phyloP scores from a whole-genome alignment of 1,284 basidiomycete genomes.

The Pulchroboletus neoregius region DNA sequence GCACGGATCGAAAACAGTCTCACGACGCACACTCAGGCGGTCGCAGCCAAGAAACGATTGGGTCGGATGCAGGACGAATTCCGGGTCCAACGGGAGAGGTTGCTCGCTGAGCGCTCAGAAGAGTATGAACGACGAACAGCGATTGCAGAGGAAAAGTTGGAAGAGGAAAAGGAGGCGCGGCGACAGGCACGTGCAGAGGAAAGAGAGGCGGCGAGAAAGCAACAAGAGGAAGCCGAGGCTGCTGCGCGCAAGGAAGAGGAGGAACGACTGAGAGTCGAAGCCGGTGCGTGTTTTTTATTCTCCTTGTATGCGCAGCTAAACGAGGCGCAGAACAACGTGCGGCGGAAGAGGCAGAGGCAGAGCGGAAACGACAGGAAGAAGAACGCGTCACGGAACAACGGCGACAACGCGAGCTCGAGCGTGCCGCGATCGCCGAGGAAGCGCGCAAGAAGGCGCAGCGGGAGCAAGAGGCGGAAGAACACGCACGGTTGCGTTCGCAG shows the following conservation, averaged over 20 bases:
- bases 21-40: constrained; percentile 62
- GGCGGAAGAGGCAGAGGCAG: constrained; percentile 56
- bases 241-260: constrained; percentile 45
- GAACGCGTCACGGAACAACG: constrained; percentile 52
- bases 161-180: constrained; percentile 82
- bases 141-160: constrained; percentile 68
- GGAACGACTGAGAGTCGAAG: constrained; percentile 49
- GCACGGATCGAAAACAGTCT: constrained; percentile 60
- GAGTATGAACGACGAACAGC: constrained; percentile 67
- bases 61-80: constrained; percentile 78
- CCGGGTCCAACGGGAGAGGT: constrained; percentile 50
- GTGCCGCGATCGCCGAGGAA: constrained; percentile 54
- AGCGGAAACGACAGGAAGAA: constrained; percentile 57
- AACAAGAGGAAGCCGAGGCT: constrained; percentile 47
- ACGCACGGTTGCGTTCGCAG: constrained; percentile 36
- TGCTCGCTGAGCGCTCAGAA: constrained; percentile 64
- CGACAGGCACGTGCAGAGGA: constrained; percentile 50
- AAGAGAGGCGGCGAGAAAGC: constrained; percentile 54
- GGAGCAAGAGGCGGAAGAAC: constrained; percentile 77
- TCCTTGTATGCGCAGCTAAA: not conserved
- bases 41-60: constrained; percentile 79
- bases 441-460: constrained; percentile 63
- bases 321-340: constrained; percentile 46
- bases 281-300: constrained; percentile 39
- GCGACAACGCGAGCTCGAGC: constrained; percentile 64